These are phyloP conservation scores for Passiflora organensis DNA, from an alignment of 345 rosid genomes.

Conservation along the genomic window DNA sequence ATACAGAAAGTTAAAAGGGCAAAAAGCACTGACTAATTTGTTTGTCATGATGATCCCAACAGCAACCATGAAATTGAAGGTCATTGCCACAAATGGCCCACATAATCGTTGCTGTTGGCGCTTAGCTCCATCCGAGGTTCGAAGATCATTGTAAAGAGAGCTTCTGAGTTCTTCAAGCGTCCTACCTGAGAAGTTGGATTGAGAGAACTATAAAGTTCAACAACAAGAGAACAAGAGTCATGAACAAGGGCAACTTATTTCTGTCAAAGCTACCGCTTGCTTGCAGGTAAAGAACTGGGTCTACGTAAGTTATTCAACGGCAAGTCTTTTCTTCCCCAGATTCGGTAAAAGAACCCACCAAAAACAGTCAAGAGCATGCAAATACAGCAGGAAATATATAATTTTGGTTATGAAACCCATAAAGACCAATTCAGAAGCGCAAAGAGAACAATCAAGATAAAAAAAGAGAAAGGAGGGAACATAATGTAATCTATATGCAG, in stretches of 20 bases:
- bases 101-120: slow-evolving; percentile 78
- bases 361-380: too few species aligned
- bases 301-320: too few species aligned
- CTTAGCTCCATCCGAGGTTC: slow-evolving; percentile 85
- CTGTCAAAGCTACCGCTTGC: too few species aligned
- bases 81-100: slow-evolving; percentile 78
- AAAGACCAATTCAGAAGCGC: too few species aligned
- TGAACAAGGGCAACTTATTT: neutral
- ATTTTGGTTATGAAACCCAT: too few species aligned
- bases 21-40: slow-evolving; percentile 48
- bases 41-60: slow-evolving; percentile 81
- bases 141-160: slow-evolving; percentile 70
- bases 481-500: too few species aligned
- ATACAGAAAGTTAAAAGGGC: neutral
- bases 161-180: slow-evolving; percentile 87
- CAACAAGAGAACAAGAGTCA: neutral
- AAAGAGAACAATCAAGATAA: too few species aligned
- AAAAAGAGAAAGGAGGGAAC: too few species aligned
- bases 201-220: slow-evolving; percentile 6
- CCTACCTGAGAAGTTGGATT: slow-evolving; percentile 38
- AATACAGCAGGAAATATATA: too few species aligned
- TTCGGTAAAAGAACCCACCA: too few species aligned
- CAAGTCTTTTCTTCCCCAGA: too few species aligned
- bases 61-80: slow-evolving; percentile 86
- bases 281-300: too few species aligned